Percentiles rank a stretch among this genome's conserved stretches.
These are phyloP conservation scores for Thalassiosira oceanica DNA, from an alignment of 352 stramenopile genomes.

Conservation along the genomic window DNA sequence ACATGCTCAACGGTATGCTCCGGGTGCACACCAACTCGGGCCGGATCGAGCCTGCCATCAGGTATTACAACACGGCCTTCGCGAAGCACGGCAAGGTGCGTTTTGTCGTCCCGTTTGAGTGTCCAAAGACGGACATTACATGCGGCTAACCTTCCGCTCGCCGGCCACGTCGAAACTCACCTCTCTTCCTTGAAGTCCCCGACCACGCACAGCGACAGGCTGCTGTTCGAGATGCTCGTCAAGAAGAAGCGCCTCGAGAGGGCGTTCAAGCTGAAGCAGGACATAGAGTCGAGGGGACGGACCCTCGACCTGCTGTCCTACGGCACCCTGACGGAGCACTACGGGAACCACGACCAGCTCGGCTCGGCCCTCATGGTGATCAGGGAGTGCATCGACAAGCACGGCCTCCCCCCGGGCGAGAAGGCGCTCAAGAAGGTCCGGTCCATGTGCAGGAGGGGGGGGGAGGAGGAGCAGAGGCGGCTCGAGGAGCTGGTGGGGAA, in stretches of 20 bases:
- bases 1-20: conserved; percentile 77
- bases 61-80: conserved; percentile 69
- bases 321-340: conserved; percentile 73
- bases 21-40: conserved; percentile 62
- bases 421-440: conserved; percentile 60
- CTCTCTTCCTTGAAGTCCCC: conserved; percentile 43
- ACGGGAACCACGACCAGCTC: conserved; percentile 61
- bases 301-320: conserved; percentile 76
- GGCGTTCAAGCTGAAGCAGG: conserved; percentile 74
- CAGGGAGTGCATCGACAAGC: conserved; percentile 73
- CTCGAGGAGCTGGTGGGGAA: conserved; percentile 68
- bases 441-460: conserved; percentile 49
- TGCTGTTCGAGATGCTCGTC: conserved; percentile 79
- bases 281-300: conserved; percentile 61
- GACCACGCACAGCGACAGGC: conserved; percentile 72
- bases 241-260: conserved; percentile 66
- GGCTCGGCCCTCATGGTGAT: conserved; percentile 77
- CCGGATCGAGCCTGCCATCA: conserved; percentile 58
- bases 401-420: conserved; percentile 71
- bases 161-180: too few relatives aligned
- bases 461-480: conserved; percentile 47
- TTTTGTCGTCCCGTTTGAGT: conserved; percentile 8
- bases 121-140: not conserved
- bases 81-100: conserved; percentile 56
- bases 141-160: not conserved